A percentile compares a stretch with the other conserved stretches of the same genome.
These are phyloP conservation scores for Mycena capillaripes DNA, from an alignment of 768 basidiomycete species.

Conservation along the genomic window DNA sequence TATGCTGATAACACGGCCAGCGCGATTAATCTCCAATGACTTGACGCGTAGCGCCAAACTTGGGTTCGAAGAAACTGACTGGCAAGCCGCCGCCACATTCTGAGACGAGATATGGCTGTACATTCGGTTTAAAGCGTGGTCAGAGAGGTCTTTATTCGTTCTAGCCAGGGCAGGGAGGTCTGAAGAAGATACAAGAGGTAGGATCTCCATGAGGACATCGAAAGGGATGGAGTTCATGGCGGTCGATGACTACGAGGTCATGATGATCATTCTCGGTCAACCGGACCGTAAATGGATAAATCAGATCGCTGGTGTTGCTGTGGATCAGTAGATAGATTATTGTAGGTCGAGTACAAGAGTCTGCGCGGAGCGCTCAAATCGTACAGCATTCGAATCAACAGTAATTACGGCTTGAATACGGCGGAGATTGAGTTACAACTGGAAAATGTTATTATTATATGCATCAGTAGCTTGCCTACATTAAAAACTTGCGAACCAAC, in stretches of 20 bases:
- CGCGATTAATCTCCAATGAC: slow-evolving; percentile 11
- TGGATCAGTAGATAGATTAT: no score
- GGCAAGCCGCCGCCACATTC: slow-evolving; percentile 18
- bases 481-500: no score
- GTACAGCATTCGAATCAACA: no score
- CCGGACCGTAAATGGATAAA: no score
- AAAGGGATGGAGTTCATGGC: slow-evolving; percentile 29
- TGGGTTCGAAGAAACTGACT: slow-evolving; percentile 16
- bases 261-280: no score
- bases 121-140: slow-evolving; percentile 18
- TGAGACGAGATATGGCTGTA: slow-evolving; percentile 16
- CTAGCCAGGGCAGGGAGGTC: slow-evolving; percentile 23
- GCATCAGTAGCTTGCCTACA: no score
- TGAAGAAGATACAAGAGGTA: slow-evolving; percentile 9
- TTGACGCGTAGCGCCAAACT: slow-evolving; percentile 24
- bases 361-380: no score
- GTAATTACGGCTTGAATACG: no score
- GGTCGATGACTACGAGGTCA: not conserved
- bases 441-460: no score
- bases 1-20: not conserved
- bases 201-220: slow-evolving; percentile 34
- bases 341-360: no score
- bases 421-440: no score
- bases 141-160: slow-evolving; percentile 23
- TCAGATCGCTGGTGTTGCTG: no score